phyloP scores from a whole-genome alignment of 805 yeast species.

The Metschnikowia similis region DNA sequence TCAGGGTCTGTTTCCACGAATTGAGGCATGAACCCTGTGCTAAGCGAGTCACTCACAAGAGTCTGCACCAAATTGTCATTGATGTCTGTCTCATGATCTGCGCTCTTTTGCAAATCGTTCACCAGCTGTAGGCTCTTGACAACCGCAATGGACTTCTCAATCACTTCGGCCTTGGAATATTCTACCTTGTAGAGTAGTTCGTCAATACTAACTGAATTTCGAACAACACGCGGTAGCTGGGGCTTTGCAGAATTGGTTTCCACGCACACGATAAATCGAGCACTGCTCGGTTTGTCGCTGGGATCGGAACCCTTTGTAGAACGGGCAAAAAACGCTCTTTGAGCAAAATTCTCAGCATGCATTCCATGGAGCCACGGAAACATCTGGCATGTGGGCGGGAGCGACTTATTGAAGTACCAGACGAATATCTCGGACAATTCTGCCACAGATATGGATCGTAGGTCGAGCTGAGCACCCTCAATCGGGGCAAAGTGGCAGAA shows the following conservation, averaged over 20 bases:
- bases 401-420: slow-evolving; percentile 36
- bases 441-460: slow-evolving; percentile 6
- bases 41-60: slow-evolving; percentile 41
- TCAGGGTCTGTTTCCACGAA: slow-evolving; percentile 64
- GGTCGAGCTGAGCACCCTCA: not conserved
- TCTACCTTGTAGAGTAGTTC: slow-evolving; percentile 53
- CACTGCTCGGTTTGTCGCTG: slow-evolving; percentile 21
- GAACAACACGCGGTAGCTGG: slow-evolving; percentile 26
- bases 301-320: slow-evolving; percentile 7
- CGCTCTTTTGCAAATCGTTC: not conserved
- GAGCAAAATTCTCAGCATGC: slow-evolving; percentile 52
- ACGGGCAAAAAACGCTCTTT: slow-evolving; percentile 40
- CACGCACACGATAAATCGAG: slow-evolving; percentile 40
- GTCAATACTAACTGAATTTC: slow-evolving; percentile 49
- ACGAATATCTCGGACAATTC: slow-evolving; percentile 20
- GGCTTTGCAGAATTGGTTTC: slow-evolving; percentile 4
- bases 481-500: slow-evolving; percentile 3
- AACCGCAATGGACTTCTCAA: slow-evolving; percentile 1
- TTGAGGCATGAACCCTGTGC: slow-evolving; percentile 43
- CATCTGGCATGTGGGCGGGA: slow-evolving; percentile 62
- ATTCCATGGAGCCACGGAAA: slow-evolving; percentile 93
- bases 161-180: slow-evolving; percentile 33
- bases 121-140: not conserved
- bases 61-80: slow-evolving; percentile 17
- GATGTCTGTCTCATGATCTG: not conserved